Evolutionary conservation across 345 rosid genomes (phyloP).

Genomic region (Citrus reticulata): DNA sequence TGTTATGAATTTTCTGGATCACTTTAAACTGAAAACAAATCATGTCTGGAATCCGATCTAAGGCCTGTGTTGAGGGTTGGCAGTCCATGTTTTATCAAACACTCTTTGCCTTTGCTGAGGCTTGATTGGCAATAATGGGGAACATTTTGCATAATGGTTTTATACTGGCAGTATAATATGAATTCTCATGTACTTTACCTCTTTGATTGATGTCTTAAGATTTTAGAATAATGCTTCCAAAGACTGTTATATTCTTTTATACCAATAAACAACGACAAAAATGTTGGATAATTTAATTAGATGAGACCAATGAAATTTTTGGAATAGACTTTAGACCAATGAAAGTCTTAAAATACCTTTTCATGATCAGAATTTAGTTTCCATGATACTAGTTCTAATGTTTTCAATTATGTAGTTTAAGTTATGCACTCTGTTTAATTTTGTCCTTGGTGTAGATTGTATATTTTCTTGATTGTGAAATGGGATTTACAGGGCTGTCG

Average conservation of each 20-base stretch:
- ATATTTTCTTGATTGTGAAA: slow-evolving; percentile 16
- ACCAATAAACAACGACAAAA: not conserved
- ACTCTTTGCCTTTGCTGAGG: not conserved
- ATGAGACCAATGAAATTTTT: not conserved
- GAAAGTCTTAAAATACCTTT: not conserved
- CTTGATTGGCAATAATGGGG: not conserved
- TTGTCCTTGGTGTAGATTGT: not conserved
- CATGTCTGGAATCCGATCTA: not conserved
- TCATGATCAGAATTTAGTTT: not conserved
- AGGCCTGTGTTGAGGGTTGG: not conserved
- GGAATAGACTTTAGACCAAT: not conserved
- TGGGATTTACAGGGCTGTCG: slow-evolving; percentile 73
- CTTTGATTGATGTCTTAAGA: not conserved
- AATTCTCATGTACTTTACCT: not conserved
- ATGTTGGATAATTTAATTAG: not conserved
- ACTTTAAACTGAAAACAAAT: not conserved
- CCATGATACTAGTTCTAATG: not conserved
- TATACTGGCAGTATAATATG: not conserved
- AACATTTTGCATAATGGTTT: not conserved
- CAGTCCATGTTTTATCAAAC: not conserved
- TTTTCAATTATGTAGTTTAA: not conserved
- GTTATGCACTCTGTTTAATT: not conserved
- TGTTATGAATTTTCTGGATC: not conserved
- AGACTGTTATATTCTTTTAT: not conserved
- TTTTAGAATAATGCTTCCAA: not conserved